phyloP scores from a whole-genome alignment of 768 basidiomycete genomes.

The Psilocybe azurescens region DNA sequence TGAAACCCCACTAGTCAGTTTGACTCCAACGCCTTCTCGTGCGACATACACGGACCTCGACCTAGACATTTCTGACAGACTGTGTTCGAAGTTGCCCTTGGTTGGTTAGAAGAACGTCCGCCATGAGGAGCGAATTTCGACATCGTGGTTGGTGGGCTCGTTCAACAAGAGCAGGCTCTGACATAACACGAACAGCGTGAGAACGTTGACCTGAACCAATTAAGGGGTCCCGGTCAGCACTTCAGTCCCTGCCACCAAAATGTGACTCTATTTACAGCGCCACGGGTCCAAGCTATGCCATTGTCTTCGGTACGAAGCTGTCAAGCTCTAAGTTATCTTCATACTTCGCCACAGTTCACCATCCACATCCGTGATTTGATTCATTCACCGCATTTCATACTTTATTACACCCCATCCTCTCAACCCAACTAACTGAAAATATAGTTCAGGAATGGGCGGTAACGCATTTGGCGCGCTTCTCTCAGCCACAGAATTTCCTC shows the following conservation, averaged over 20 bases:
- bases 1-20: neutral
- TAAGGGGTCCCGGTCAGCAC: neutral
- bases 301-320: neutral
- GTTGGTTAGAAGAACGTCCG: conserved; percentile 57
- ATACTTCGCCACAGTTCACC: neutral
- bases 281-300: neutral
- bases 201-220: neutral
- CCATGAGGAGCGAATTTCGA: conserved; percentile 83
- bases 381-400: neutral
- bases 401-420: neutral
- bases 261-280: neutral
- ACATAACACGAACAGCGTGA: neutral
- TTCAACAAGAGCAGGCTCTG: neutral
- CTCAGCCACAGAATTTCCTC: conserved; percentile 55
- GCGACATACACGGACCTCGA: conserved; percentile 49
- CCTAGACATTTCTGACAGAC: conserved; percentile 85
- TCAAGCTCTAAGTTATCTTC: neutral
- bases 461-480: conserved; percentile 62
- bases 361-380: neutral
- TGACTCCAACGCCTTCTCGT: neutral
- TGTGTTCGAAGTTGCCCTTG: conserved; percentile 68
- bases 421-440: neutral
- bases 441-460: conserved; percentile 60
- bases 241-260: too few species aligned
- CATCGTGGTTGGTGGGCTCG: conserved; percentile 44